Base-by-base conservation (phyloP, 805 yeast species). In the Pichia pseudocactophila region DNA sequence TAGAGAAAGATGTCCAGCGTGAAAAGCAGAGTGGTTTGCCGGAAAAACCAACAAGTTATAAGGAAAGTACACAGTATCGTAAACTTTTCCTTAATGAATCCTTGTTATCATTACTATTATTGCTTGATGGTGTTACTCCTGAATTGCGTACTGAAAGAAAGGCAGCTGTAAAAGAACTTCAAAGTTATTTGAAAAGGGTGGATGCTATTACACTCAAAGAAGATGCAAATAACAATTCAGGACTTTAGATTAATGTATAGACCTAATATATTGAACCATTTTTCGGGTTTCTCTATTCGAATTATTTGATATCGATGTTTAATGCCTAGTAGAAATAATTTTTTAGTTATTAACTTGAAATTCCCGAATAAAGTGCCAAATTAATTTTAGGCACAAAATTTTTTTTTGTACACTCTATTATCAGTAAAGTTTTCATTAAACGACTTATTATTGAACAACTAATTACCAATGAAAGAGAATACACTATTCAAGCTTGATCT, bases 81-180 rank as follows among this genome's bases (percentile, higher is more conserved):
- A 70, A 67, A 50, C 70, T 73, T 40, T 82, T 69, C 56, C 77
- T 68, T 57, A 81, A 78, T 52, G 94, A 83, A 58, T 72, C 73
- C 69, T 61, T 83, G 34, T 64, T 83, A 57, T 81, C 82, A 55
- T 69, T 80, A 48, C 59, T 82, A 50, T 70, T 83, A 69, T 74
- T 70, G 47, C 64, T 84, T 42, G 94, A 84, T 52, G 78, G 74
- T 3, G 66, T 84, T 30, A 61, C 60, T 5, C 66, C 65, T 9
- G 62, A 65, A 1, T 63, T 83, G 49, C 74, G 84, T 49, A 65
- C 65, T 19, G 68, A 69, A 54, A 69, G 94, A 50, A 82, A 77
- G 55, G 69, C 66, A 40, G 70, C 73, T 9, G 78, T 84, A 50
- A 77, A 71, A 50, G 61, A 66, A 37, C 72, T 83, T 40, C 92